Conservation (phyloP, 2,329 filamentous ascomycete species). For the Penicillium vulpinum region DNA sequence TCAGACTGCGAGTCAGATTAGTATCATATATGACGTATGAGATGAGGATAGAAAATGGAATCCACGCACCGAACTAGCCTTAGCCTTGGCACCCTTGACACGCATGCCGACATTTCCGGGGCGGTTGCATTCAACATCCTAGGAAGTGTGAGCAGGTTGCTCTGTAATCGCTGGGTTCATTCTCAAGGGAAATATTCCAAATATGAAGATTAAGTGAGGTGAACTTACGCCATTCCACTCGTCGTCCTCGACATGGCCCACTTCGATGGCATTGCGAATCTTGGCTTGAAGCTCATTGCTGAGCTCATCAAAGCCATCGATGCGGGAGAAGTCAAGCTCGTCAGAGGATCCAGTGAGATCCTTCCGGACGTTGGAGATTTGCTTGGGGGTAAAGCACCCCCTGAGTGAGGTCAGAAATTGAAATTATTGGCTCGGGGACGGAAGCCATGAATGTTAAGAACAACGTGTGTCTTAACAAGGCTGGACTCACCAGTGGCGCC, state of each 20-base stretch:
- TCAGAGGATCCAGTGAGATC: conserved; percentile 37
- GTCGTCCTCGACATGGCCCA: conserved; percentile 78
- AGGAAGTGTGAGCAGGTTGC: neutral
- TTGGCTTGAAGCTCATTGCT: conserved; percentile 69
- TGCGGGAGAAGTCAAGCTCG: conserved; percentile 60
- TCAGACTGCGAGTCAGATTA: conserved; percentile 1
- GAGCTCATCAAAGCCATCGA: conserved; percentile 83
- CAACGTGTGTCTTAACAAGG: neutral
- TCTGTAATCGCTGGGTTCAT: no score
- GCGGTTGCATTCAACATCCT: conserved; percentile 75
- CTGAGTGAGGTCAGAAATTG: conserved; percentile 47
- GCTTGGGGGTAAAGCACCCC: conserved; percentile 82
- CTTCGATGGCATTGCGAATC: conserved; percentile 67
- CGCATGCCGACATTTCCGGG: conserved; percentile 67
- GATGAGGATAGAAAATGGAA: neutral
- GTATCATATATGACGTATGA: neutral
- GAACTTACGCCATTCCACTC: conserved; percentile 82
- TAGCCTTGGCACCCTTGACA: conserved; percentile 13
- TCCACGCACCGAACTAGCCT: neutral
- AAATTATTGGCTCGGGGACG: neutral
- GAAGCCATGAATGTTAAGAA: neutral
- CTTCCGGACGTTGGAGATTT: conserved; percentile 62
- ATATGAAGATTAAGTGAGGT: neutral
- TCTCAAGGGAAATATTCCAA: neutral
- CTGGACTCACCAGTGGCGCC: conserved; percentile 79